Conservation (phyloP, 2,329 filamentous ascomycete species). For the Penicillium sp. region DNA sequence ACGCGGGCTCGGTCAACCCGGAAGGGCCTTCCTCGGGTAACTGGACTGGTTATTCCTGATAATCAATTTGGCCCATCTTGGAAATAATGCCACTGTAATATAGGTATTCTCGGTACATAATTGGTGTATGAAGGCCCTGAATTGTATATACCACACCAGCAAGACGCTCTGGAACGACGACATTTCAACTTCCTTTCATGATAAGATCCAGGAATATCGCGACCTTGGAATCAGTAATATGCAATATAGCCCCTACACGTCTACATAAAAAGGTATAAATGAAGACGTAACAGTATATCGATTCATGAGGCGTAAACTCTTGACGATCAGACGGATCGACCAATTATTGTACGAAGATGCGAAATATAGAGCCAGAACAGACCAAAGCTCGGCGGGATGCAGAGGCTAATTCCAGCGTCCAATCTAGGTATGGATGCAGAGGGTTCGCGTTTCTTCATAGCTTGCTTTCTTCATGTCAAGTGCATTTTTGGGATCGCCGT, state of each 20-base stretch:
- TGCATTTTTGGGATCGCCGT: constrained; percentile 17
- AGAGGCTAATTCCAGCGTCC: constrained; percentile 12
- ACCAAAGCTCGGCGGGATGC: constrained; percentile 16
- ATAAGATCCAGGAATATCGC: background rate
- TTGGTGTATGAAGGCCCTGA: background rate
- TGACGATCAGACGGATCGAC: constrained; percentile 24
- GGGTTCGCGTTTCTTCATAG: constrained; percentile 19
- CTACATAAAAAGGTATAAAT: background rate
- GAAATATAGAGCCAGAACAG: constrained; percentile 22
- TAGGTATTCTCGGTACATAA: background rate
- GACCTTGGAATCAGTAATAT: background rate
- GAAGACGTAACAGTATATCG: constrained; percentile 26
- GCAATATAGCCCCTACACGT: background rate
- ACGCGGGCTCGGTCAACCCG: background rate
- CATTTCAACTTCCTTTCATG: background rate
- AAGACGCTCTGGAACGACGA: background rate
- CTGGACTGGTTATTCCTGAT: constrained; percentile 12
- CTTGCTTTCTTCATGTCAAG: constrained; percentile 24
- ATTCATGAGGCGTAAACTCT: constrained; percentile 39
- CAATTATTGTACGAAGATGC: constrained; percentile 30
- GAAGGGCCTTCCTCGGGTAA: constrained; percentile 2
- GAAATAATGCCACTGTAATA: background rate
- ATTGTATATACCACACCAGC: background rate
- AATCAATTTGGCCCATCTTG: background rate
- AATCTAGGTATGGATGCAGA: constrained; percentile 12